These are phyloP conservation scores for Austroboletus olivaceoglutinosus DNA, from an alignment of 1,284 basidiomycete species.

Conservation along the genomic window DNA sequence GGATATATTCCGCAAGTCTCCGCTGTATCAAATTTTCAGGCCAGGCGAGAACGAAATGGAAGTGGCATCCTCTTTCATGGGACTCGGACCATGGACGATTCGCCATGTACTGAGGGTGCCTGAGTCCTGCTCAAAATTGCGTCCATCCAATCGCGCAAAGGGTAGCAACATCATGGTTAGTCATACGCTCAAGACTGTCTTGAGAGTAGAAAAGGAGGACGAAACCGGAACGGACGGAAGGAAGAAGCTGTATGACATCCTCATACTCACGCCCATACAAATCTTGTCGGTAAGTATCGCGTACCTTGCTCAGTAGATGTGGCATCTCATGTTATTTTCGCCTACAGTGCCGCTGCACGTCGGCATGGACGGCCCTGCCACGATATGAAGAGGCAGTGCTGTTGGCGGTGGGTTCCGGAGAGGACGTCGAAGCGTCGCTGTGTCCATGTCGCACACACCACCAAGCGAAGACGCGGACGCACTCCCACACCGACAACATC, in stretches of 20 bases:
- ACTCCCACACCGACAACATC: not conserved
- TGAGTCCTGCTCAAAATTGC: constrained; percentile 54
- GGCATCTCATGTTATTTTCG: not conserved
- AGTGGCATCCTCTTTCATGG: constrained; percentile 61
- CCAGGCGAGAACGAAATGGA: constrained; percentile 51
- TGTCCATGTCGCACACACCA: constrained; percentile 44
- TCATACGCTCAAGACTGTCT: constrained; percentile 80
- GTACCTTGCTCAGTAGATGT: not conserved
- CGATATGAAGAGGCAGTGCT: constrained; percentile 49
- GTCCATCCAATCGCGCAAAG: constrained; percentile 82
- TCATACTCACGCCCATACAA: constrained; percentile 80
- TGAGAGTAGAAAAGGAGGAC: constrained; percentile 84
- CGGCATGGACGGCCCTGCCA: constrained; percentile 75
- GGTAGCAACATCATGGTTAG: constrained; percentile 77
- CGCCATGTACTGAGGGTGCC: constrained; percentile 58
- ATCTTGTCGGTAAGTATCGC: constrained; percentile 67
- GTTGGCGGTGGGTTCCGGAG: constrained; percentile 32
- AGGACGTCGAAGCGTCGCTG: constrained; percentile 28
- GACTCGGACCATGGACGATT: constrained; percentile 74
- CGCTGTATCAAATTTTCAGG: constrained; percentile 44
- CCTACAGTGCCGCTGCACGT: constrained; percentile 72
- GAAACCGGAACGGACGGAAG: constrained; percentile 71
- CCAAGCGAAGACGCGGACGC: constrained; percentile 5
- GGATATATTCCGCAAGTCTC: constrained; percentile 53
- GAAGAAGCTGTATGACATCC: constrained; percentile 86